A percentile compares a stretch with the other conserved stretches of the same genome.
Evolutionary conservation across 768 basidiomycete species (phyloP).

Genomic region (Psilocybe azurescens): DNA sequence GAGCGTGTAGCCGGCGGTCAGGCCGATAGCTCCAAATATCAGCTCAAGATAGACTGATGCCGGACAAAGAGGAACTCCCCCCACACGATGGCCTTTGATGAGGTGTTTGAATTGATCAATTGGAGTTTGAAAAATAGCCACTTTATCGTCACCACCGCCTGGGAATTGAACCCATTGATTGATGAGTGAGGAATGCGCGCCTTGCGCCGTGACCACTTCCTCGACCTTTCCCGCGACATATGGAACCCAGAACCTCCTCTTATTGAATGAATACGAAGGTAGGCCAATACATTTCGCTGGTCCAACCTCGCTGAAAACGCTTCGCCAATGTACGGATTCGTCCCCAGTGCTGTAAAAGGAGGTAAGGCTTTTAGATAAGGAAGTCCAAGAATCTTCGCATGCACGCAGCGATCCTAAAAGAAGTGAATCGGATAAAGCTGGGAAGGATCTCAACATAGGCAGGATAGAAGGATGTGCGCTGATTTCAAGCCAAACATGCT

Average conservation of each 20-base stretch:
- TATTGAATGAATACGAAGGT: constrained; percentile 68
- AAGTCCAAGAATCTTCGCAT: constrained; percentile 46
- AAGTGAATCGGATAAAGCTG: constrained; percentile 35
- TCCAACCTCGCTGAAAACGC: constrained; percentile 52
- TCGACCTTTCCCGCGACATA: constrained; percentile 37
- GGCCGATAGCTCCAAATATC: constrained; percentile 48
- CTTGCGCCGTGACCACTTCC: background rate
- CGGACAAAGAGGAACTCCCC: constrained; percentile 60
- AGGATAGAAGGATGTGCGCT: constrained; percentile 65
- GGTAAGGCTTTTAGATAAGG: constrained; percentile 50
- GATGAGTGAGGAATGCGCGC: constrained; percentile 16
- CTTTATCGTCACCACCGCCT: constrained; percentile 34
- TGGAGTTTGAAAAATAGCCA: constrained; percentile 60
- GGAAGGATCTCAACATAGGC: constrained; percentile 57
- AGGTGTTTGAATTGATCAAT: constrained; percentile 44
- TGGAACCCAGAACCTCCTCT: constrained; percentile 60
- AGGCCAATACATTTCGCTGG: constrained; percentile 50
- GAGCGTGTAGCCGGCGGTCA: constrained; percentile 31
- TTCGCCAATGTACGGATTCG: constrained; percentile 56
- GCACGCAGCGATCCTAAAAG: constrained; percentile 58
- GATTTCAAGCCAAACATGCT: constrained; percentile 65
- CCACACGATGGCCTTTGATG: constrained; percentile 65
- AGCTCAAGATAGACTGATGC: constrained; percentile 71
- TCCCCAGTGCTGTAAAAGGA: constrained; percentile 49
- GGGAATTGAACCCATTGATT: constrained; percentile 47